phyloP scores from a whole-genome alignment of 1,284 basidiomycete species.

The Neolentinus lepideus region DNA sequence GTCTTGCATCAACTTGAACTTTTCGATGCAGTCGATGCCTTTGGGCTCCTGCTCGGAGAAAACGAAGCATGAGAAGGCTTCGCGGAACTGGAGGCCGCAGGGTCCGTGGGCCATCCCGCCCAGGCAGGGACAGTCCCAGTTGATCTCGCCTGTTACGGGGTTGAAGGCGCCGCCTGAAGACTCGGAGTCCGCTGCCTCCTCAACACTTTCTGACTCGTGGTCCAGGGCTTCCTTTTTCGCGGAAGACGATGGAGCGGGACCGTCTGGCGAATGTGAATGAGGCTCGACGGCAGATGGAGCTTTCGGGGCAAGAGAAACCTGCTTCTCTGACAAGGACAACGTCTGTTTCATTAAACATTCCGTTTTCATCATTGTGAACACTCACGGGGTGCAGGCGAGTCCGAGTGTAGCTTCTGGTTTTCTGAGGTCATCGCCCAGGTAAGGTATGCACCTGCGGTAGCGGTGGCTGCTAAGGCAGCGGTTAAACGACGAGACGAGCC shows the following conservation, averaged over 20 bases:
- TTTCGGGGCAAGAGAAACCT: slow-evolving; percentile 11
- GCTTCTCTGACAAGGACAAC: slow-evolving; percentile 7
- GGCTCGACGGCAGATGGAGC: not conserved
- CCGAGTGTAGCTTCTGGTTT: slow-evolving; percentile 36
- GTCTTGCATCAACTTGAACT: slow-evolving; percentile 97
- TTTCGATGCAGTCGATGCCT: slow-evolving; percentile 96
- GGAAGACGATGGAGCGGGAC: slow-evolving; percentile 6
- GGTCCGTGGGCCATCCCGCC: slow-evolving; percentile 98
- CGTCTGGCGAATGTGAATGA: slow-evolving; percentile 6
- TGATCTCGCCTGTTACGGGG: slow-evolving; percentile 95
- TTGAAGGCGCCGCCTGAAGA: slow-evolving; percentile 58
- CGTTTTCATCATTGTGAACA: not conserved
- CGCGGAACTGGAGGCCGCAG: slow-evolving; percentile 91
- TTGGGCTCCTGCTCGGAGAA: slow-evolving; percentile 94
- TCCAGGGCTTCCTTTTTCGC: slow-evolving; percentile 10
- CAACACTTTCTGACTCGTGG: slow-evolving; percentile 20
- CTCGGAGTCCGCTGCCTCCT: slow-evolving; percentile 22
- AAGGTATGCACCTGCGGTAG: slow-evolving; percentile 37
- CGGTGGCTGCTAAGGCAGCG: slow-evolving; percentile 33
- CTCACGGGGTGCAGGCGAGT: slow-evolving; percentile 20
- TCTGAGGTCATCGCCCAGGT: slow-evolving; percentile 29
- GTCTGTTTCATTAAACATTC: not conserved
- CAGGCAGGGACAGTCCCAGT: slow-evolving; percentile 97
- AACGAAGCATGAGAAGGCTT: slow-evolving; percentile 97
- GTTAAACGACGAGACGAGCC: slow-evolving; percentile 21